Evolutionary conservation across 495 filamentous ascomycete species (phyloP), one percentile per base, ranked within the genome.

Genomic region (Neurospora cerealis): DNA sequence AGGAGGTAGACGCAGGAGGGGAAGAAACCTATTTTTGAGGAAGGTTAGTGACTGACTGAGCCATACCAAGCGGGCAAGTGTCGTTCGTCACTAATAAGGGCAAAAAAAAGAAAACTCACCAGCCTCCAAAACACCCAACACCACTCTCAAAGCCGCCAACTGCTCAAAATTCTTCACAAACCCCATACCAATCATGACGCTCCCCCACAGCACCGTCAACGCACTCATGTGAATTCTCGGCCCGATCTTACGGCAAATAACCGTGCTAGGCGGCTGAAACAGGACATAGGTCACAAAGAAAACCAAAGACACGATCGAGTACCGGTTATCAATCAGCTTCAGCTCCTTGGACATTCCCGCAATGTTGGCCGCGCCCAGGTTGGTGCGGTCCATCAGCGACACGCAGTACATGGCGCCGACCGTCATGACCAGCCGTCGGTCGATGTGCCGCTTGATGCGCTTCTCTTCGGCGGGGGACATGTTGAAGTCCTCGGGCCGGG

Each of bases 241-340:
- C 0, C 90, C 90, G 28, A 93, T 73, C 74, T 89, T 89, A 17
- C 89, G 86, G 13, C 87, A 83, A 1, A 91, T 74, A 39, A 91
- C 79, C 0, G 89, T 85, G 3, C 83, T 83, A 0, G 88, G 89
- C 4, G 89, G 86, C 75, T 93, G 90, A 79, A 89, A 90, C 72
- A 91, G 40, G 34, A 89, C 80, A 73, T 93, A 93, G 15, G 90
- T 85, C 21, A 89, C 83, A 81, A 91, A 93, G 83, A 93, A 92
- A 75, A 91, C 86, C 38, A 91, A 79, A 17, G 88, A 85, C 54
- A 90, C 81, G 75, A 90, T 85, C 28, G 84, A 87, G 85, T 91
- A 83, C 70, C 80, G 78, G 54, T 79, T 78, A 28, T 83, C 76
- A 15, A 78, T 81, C 40, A 91, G 74, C 5, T 75, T 41, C 74